These are phyloP conservation scores for Pleurotus pulmonarius DNA, from an alignment of 768 basidiomycete species.

Conservation along the genomic window DNA sequence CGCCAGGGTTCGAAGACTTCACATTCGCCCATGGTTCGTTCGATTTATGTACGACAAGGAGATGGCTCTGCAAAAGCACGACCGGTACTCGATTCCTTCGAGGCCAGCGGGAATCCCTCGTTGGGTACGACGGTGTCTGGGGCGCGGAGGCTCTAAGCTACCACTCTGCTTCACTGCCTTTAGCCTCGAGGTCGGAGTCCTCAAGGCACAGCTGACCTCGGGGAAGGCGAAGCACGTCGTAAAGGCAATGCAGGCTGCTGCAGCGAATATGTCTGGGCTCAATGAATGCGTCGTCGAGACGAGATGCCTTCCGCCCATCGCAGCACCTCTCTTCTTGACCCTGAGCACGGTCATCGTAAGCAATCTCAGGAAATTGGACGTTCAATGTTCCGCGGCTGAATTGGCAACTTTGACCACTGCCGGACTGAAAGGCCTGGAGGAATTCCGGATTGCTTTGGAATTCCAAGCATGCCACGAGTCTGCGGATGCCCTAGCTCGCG, in stretches of 20 bases:
- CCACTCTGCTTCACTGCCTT: too few relatives aligned
- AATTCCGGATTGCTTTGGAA: neutral
- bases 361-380: too few relatives aligned
- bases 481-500: too few relatives aligned
- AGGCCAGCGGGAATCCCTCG: neutral
- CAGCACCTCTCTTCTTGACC: neutral
- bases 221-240: neutral
- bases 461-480: too few relatives aligned
- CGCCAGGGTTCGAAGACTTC: conserved; percentile 26
- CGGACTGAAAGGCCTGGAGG: neutral
- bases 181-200: too few relatives aligned
- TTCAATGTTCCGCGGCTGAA: neutral
- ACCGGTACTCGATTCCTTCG: neutral
- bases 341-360: too few relatives aligned
- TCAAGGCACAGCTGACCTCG: too few relatives aligned
- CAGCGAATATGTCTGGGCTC: neutral
- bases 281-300: neutral
- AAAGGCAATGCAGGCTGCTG: neutral
- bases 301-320: neutral
- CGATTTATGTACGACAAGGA: conserved; percentile 26
- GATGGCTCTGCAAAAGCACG: neutral
- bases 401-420: conserved; percentile 4
- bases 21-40: conserved; percentile 38
- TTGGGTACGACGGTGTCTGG: neutral
- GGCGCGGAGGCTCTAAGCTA: neutral